Base-by-base conservation (phyloP, 441 rosid species). In the Jatropha podagrica region DNA sequence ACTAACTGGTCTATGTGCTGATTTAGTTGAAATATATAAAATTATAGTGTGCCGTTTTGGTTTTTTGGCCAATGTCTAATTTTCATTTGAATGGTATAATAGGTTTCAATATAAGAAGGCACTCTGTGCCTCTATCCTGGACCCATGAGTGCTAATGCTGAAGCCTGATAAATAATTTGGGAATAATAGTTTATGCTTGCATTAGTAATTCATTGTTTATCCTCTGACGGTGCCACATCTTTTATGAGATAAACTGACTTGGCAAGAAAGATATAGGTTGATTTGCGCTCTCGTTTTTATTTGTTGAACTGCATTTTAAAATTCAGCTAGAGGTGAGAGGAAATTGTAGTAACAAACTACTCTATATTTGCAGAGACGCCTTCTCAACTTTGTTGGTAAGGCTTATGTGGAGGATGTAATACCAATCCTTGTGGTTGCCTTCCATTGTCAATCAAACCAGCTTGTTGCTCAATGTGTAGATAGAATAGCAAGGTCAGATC, bases 371-470 rank as follows among this genome's bases (percentile, higher is more conserved):
- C 91, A 95, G 99, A 85, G 99, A 71, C 88, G 84, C 64, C 91
- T 95, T 67, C 83, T 86, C 75, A 74, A 85, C 83, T 87, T 87
- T 67, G 85, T 90, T 9, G 90, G 81, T 80, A 91, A 90, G 81
- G 92, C 99, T 52, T 73, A 80, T 46, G 89, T 86, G 4, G 98
- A 95, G 74, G 90, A 93, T 83, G 89, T 93, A 52, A 75, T 93
- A 77, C 92, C 97, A 2, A 95, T 95, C 69, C 92, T 95, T 41
- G 79, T 82, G 74, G 97, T 81, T 77, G 94, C 98, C 71, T 91
- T 84, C 80, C 89, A 86, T 71, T 95, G 98, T 81, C 87, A 90
- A 72, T 85, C 81, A 76, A 82, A 62, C 68, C 92, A 88, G 71
- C 98, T 95, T 76, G 83, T 89, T 75, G 79, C 83, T 73, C 90